Conservation (phyloP, 2,329 filamentous ascomycete genomes). For the Arthrobotrys iridis region DNA sequence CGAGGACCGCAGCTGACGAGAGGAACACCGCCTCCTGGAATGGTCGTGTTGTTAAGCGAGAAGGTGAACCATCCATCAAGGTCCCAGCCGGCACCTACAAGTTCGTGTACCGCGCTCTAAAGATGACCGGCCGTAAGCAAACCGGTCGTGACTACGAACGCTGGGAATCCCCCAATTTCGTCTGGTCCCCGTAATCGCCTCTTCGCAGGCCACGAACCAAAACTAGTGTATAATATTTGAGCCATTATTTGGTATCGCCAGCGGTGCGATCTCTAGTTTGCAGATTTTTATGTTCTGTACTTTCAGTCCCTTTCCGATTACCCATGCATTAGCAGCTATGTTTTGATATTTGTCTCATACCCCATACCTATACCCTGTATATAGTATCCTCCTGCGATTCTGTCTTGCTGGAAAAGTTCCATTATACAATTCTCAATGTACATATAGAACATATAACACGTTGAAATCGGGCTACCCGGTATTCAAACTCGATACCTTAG, state of each 20-base stretch:
- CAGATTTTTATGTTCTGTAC: neutral
- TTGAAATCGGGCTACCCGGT: neutral
- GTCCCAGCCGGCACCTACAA: slow-evolving; percentile 50
- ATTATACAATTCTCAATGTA: slow-evolving; percentile 32
- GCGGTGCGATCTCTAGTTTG: neutral
- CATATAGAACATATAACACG: slow-evolving; percentile 25
- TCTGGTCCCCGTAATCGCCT: slow-evolving; percentile 22
- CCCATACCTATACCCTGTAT: slow-evolving; percentile 32
- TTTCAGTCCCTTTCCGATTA: slow-evolving; percentile 19
- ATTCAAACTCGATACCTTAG: neutral
- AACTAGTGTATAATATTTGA: slow-evolving; percentile 47
- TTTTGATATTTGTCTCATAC: slow-evolving; percentile 22
- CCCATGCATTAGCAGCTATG: slow-evolving; percentile 23
- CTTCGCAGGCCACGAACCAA: neutral
- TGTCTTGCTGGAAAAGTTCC: slow-evolving; percentile 26
- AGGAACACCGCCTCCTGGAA: slow-evolving; percentile 22
- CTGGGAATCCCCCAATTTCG: slow-evolving; percentile 43
- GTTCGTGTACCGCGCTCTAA: slow-evolving; percentile 51
- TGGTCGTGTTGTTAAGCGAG: slow-evolving; percentile 47
- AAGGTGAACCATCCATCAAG: slow-evolving; percentile 36
- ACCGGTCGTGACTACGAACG: slow-evolving; percentile 53
- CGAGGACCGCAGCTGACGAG: slow-evolving; percentile 25
- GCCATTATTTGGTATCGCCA: neutral
- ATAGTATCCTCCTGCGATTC: slow-evolving; percentile 38
- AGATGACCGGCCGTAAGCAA: slow-evolving; percentile 38